phyloP scores from a whole-genome alignment of 768 basidiomycete species.

The Podaxis sp. region DNA sequence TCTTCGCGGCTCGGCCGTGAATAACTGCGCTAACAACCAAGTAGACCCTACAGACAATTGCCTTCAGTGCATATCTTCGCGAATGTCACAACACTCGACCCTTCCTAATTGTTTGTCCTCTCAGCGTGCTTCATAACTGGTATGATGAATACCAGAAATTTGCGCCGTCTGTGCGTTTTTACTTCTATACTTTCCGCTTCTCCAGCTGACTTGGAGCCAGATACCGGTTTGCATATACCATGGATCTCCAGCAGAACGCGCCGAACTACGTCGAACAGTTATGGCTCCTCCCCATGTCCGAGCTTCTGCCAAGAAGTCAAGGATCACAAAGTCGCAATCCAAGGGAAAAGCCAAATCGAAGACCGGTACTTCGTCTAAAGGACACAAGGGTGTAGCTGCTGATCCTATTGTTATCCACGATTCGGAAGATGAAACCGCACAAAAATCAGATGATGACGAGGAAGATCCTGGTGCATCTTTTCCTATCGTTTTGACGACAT shows the following conservation, averaged over 20 bases:
- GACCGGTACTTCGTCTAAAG: constrained; percentile 11
- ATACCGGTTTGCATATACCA: constrained; percentile 91
- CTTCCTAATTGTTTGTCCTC: constrained; percentile 87
- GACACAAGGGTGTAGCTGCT: constrained; percentile 11
- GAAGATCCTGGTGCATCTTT: constrained; percentile 33
- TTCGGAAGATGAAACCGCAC: constrained; percentile 17
- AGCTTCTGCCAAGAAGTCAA: constrained; percentile 10
- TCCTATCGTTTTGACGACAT: constrained; percentile 86
- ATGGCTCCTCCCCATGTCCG: constrained; percentile 34
- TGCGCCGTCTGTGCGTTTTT: constrained; percentile 52
- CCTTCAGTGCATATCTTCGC: constrained; percentile 88
- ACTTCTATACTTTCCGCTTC: neutral
- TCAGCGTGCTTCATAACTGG: constrained; percentile 95
- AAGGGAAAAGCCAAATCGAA: constrained; percentile 16
- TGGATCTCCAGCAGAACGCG: constrained; percentile 77
- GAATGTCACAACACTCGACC: constrained; percentile 66
- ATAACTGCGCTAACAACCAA: neutral
- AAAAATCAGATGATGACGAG: constrained; percentile 14
- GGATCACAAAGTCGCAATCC: constrained; percentile 12
- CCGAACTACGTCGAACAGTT: constrained; percentile 64
- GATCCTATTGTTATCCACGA: constrained; percentile 19
- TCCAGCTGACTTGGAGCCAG: constrained; percentile 29
- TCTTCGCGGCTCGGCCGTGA: neutral
- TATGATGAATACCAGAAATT: constrained; percentile 79
- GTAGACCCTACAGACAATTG: constrained; percentile 92